phyloP scores from a whole-genome alignment of 257 asterid genomes.

The Solanum virginianum region DNA sequence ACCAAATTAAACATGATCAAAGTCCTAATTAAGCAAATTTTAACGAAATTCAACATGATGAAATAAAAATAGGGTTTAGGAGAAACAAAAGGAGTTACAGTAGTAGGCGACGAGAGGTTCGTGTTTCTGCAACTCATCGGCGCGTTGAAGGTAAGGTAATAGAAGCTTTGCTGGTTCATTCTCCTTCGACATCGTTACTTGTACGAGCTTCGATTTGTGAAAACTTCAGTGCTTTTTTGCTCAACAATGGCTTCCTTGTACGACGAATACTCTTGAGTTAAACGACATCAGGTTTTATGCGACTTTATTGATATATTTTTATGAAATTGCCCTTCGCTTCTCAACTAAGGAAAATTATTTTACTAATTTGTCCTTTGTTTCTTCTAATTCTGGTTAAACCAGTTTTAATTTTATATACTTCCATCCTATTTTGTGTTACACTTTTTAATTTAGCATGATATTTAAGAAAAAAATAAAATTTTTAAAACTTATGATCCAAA shows the following conservation, averaged over 20 bases:
- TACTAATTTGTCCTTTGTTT: neutral
- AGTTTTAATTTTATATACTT: no score
- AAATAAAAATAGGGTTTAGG: neutral
- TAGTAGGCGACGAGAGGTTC: conserved; percentile 40
- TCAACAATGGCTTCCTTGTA: neutral
- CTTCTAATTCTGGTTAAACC: no score
- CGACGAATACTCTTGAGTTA: neutral
- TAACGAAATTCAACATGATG: neutral
- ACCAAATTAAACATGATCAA: neutral
- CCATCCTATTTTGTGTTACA: no score
- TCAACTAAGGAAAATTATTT: neutral
- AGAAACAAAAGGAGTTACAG: conserved; percentile 6
- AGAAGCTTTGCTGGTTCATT: conserved; percentile 34
- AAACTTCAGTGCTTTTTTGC: neutral
- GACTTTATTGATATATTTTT: neutral
- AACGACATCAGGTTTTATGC: neutral
- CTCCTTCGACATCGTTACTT: conserved; percentile 19
- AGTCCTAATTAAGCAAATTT: neutral
- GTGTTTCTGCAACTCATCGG: conserved; percentile 42
- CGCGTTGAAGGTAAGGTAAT: conserved; percentile 35
- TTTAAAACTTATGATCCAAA: no score
- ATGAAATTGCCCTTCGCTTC: neutral
- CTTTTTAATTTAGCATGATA: no score
- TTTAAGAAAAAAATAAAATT: no score
- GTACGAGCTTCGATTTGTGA: neutral